phyloP scores from a whole-genome alignment of 1,284 basidiomycete genomes.

The Irpex sp. region DNA sequence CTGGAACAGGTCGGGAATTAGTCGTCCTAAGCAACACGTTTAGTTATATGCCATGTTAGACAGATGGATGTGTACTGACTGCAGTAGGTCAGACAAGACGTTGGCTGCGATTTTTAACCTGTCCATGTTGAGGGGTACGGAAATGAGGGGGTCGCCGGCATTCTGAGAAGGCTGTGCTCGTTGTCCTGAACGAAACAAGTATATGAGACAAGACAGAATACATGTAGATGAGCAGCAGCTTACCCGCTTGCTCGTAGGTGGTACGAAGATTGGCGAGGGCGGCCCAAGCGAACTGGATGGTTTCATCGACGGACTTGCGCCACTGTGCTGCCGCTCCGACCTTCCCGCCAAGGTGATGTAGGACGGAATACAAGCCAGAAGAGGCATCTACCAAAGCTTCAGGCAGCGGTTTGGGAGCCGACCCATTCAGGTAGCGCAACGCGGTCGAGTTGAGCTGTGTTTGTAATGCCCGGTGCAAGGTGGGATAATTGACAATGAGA shows the following conservation, averaged over 20 bases:
- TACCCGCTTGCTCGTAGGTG: slow-evolving; percentile 45
- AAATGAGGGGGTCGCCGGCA: slow-evolving; percentile 32
- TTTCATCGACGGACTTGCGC: slow-evolving; percentile 68
- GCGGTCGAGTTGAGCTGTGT: slow-evolving; percentile 44
- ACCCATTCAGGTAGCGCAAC: slow-evolving; percentile 52
- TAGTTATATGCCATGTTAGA: too few species aligned
- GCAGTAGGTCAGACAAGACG: slow-evolving; percentile 49
- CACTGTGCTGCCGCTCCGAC: slow-evolving; percentile 64
- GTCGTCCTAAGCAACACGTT: slow-evolving; percentile 37
- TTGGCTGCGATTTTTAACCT: slow-evolving; percentile 49
- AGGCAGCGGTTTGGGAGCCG: slow-evolving; percentile 37
- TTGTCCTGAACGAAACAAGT: not conserved
- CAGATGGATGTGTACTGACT: slow-evolving; percentile 38
- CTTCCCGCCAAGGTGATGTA: slow-evolving; percentile 72
- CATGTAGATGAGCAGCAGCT: not conserved
- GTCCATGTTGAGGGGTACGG: slow-evolving; percentile 53
- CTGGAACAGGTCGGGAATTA: slow-evolving; percentile 59
- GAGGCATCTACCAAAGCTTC: slow-evolving; percentile 39
- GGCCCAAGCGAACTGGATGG: slow-evolving; percentile 54
- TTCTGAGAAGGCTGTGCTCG: slow-evolving; percentile 2
- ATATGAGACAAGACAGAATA: too few species aligned
- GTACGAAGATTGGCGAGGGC: slow-evolving; percentile 53
- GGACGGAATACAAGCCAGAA: slow-evolving; percentile 49
- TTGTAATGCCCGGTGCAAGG: slow-evolving; percentile 51
- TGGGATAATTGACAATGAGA: slow-evolving; percentile 61